phyloP scores from a whole-genome alignment of 108 stramenopile genomes.

The Bacterosira constricta region DNA sequence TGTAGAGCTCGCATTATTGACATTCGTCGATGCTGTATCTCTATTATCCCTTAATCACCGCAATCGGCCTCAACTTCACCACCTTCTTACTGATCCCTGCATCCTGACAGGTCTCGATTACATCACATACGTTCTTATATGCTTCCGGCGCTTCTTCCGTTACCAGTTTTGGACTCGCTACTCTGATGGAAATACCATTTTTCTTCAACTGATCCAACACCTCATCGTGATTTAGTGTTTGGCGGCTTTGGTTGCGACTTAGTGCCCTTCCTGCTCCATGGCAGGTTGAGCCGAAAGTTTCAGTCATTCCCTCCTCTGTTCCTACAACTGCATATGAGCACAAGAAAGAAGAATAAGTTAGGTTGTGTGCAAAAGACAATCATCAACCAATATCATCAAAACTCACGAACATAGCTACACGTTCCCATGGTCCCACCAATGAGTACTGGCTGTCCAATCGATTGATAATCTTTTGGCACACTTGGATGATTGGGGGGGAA shows the following conservation, averaged over 20 bases:
- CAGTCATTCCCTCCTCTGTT: conserved; percentile 81
- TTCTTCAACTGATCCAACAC: conserved; percentile 64
- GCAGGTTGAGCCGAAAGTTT: conserved; percentile 89
- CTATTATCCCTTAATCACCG: conserved; percentile 87
- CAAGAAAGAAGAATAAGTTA: not conserved
- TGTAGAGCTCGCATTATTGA: not conserved
- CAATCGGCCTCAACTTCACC: conserved; percentile 79
- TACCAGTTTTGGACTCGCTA: conserved; percentile 89
- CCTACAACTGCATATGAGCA: conserved; percentile 64
- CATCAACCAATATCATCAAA: not conserved
- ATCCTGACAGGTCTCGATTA: conserved; percentile 85
- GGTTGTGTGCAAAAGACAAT: not conserved
- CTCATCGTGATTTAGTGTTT: conserved; percentile 62
- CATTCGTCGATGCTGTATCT: too few relatives aligned
- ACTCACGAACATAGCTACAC: conserved; percentile 54
- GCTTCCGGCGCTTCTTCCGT: conserved; percentile 87
- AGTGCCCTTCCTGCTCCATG: conserved; percentile 89
- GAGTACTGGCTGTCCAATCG: conserved; percentile 83
- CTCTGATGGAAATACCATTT: conserved; percentile 82
- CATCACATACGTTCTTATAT: conserved; percentile 79
- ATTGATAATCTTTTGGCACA: conserved; percentile 86
- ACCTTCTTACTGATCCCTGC: conserved; percentile 85
- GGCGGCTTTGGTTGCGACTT: conserved; percentile 70
- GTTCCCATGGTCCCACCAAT: conserved; percentile 92
- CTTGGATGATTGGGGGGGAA: conserved; percentile 88